Evolutionary conservation across 257 asterid genomes (phyloP).

Genomic region (Galeopsis tetrahit): DNA sequence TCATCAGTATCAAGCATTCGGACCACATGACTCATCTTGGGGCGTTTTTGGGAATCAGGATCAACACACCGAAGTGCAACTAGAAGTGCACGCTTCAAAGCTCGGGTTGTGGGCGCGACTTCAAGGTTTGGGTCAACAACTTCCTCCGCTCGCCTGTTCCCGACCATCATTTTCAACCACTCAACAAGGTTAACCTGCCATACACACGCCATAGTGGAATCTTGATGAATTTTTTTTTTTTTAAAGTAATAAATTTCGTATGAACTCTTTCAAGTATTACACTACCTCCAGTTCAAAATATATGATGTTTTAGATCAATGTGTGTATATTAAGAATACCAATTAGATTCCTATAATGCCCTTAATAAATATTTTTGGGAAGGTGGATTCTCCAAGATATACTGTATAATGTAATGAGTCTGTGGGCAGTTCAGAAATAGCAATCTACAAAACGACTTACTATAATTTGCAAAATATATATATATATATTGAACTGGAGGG

Average conservation of each 20-base stretch:
- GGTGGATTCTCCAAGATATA: background rate
- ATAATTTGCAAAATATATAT: background rate
- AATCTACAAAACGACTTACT: background rate
- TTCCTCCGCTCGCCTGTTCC: slow-evolving; percentile 86
- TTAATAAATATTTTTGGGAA: background rate
- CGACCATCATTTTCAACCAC: slow-evolving; percentile 98
- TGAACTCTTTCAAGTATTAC: background rate
- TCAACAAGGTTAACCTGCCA: slow-evolving; percentile 93
- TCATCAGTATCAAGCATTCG: slow-evolving; percentile 93
- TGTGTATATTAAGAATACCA: background rate
- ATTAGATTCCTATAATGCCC: background rate
- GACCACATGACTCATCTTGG: slow-evolving; percentile 89
- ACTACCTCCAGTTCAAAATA: background rate
- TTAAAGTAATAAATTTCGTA: no score
- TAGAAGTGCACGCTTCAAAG: slow-evolving; percentile 82
- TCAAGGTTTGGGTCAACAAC: slow-evolving; percentile 84
- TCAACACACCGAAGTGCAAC: slow-evolving; percentile 93
- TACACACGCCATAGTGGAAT: slow-evolving; percentile 2
- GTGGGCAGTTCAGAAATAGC: background rate
- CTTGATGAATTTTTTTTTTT: background rate
- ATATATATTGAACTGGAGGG: no score
- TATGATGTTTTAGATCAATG: background rate
- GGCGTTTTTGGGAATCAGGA: slow-evolving; percentile 93
- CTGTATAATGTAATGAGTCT: background rate
- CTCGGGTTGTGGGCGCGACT: slow-evolving; percentile 73